phyloP scores from a whole-genome alignment of 2,329 filamentous ascomycete genomes.

The Fusarium sp. region DNA sequence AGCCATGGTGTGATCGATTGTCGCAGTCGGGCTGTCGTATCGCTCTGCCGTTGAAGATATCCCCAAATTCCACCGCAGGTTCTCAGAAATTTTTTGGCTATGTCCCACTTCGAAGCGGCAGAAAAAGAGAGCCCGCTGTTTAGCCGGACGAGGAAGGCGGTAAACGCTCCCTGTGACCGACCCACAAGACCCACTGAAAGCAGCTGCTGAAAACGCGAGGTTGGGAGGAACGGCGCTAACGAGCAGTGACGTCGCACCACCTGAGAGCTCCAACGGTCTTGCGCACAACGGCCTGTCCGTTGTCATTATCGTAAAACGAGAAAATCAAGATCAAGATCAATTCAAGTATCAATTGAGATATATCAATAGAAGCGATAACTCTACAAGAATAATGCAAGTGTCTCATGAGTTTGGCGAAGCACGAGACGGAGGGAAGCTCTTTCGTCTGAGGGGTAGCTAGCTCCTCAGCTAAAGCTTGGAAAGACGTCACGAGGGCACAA shows the following conservation, averaged over 20 bases:
- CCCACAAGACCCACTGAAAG: not conserved
- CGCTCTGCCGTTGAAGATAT: constrained; percentile 18
- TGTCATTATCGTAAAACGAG: not conserved
- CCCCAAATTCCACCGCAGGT: constrained; percentile 32
- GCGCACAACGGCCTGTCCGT: constrained; percentile 18
- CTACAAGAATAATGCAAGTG: not conserved
- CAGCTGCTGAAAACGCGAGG: constrained; percentile 1
- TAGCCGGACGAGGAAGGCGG: constrained; percentile 47
- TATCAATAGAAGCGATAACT: not conserved
- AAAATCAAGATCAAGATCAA: not conserved
- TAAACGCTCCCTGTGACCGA: constrained; percentile 17
- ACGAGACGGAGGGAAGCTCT: not conserved
- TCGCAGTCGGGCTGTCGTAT: constrained; percentile 6
- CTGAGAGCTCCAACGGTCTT: constrained; percentile 3
- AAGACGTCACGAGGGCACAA: constrained; percentile 21
- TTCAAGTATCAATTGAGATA: not conserved
- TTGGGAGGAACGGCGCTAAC: not conserved
- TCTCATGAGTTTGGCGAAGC: not conserved
- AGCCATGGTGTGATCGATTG: constrained; percentile 54
- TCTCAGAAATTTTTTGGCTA: constrained; percentile 50
- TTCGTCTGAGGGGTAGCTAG: not conserved
- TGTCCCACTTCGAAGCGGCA: constrained; percentile 37
- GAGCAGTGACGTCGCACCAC: constrained; percentile 35
- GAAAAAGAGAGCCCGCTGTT: constrained; percentile 48
- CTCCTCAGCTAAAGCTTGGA: constrained; percentile 7